These are phyloP conservation scores for Trichoderma arundinaceum DNA, from an alignment of 2,329 filamentous ascomycete species.

Conservation along the genomic window DNA sequence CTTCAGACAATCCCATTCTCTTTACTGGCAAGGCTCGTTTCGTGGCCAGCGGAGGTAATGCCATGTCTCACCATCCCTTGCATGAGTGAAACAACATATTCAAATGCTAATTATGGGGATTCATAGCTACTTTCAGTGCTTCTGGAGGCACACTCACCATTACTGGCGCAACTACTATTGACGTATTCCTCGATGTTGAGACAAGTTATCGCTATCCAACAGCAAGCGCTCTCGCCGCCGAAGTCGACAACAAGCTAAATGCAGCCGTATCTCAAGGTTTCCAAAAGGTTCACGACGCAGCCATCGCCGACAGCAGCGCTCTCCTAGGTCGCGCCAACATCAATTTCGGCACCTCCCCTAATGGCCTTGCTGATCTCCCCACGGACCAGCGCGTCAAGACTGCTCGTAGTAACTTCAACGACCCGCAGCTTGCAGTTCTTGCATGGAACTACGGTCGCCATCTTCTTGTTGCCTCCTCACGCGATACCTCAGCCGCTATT, in stretches of 20 bases:
- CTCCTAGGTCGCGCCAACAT: constrained; percentile 37
- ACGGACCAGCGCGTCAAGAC: constrained; percentile 32
- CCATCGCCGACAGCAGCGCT: constrained; percentile 35
- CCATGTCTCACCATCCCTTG: no score
- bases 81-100: not conserved
- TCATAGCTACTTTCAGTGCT: constrained; percentile 29
- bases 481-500: constrained; percentile 33
- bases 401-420: constrained; percentile 28
- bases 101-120: not conserved
- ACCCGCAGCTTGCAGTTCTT: constrained; percentile 37
- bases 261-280: constrained; percentile 34
- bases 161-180: constrained; percentile 36
- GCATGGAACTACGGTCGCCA: constrained; percentile 40
- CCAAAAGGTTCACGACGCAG: constrained; percentile 32
- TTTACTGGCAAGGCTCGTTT: constrained; percentile 37
- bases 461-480: constrained; percentile 37
- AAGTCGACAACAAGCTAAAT: constrained; percentile 37
- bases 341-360: constrained; percentile 36
- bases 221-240: constrained; percentile 35
- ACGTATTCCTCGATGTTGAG: constrained; percentile 40
- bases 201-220: constrained; percentile 38
- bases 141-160: constrained; percentile 34
- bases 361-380: constrained; percentile 26
- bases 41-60: constrained; percentile 34
- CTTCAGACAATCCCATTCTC: constrained; percentile 32